phyloP scores from a whole-genome alignment of 2,329 filamentous ascomycete genomes.

The Aspergillus fijiensis region DNA sequence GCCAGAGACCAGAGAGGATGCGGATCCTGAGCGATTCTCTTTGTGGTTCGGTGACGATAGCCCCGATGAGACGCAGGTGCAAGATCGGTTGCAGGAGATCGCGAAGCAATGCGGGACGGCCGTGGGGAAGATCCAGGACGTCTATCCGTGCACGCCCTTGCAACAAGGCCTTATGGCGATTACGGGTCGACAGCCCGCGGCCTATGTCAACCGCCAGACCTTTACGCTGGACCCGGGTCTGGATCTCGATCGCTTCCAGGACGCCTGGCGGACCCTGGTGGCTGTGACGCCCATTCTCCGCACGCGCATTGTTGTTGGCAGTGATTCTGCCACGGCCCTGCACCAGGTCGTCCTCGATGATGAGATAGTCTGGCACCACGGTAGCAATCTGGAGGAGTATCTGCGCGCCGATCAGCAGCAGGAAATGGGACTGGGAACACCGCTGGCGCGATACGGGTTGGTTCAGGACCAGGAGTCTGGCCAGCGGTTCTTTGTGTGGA shows the following conservation, averaged over 20 bases:
- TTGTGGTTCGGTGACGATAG: too few relatives aligned
- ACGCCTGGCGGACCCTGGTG: conserved; percentile 31
- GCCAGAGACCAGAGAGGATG: too few relatives aligned
- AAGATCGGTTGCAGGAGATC: too few relatives aligned
- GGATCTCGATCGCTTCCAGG: conserved; percentile 34
- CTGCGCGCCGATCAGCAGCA: background rate
- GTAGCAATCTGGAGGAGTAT: background rate
- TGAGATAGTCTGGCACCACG: background rate
- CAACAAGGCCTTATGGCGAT: conserved; percentile 42
- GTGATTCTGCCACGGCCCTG: background rate
- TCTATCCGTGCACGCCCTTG: conserved; percentile 35
- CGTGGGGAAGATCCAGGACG: too few relatives aligned
- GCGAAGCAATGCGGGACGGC: too few relatives aligned
- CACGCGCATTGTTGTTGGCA: background rate
- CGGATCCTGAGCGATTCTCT: too few relatives aligned
- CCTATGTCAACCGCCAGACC: conserved; percentile 38
- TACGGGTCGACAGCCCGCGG: conserved; percentile 33
- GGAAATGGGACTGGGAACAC: background rate
- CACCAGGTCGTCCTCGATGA: background rate
- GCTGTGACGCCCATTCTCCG: background rate
- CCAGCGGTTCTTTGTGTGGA: background rate
- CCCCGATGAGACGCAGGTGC: too few relatives aligned
- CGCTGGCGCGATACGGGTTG: background rate
- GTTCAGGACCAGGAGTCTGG: background rate
- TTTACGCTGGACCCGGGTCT: conserved; percentile 25